phyloP scores from a whole-genome alignment of 768 basidiomycete genomes.

The Suillus decipiens region DNA sequence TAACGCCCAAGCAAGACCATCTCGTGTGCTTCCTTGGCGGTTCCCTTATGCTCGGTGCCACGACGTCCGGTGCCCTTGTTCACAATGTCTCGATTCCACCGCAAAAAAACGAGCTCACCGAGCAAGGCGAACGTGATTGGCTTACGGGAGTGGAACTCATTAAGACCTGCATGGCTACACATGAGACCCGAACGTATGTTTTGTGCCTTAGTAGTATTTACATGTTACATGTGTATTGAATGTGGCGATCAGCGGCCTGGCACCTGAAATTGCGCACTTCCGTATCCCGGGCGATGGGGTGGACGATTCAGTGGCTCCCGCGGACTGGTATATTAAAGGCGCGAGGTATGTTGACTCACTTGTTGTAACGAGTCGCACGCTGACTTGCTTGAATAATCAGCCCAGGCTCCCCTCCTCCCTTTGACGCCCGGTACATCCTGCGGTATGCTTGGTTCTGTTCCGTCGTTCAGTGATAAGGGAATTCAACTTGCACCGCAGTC shows the following conservation, averaged over 20 bases:
- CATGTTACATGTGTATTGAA: background rate
- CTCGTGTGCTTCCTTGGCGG: constrained; percentile 95
- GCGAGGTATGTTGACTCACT: constrained; percentile 45
- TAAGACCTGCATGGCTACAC: constrained; percentile 85
- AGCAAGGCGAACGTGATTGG: constrained; percentile 75
- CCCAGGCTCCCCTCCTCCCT: constrained; percentile 37
- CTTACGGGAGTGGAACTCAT: constrained; percentile 76
- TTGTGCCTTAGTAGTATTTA: background rate
- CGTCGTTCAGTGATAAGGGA: background rate
- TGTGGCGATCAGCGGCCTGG: constrained; percentile 59
- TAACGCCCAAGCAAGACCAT: constrained; percentile 91
- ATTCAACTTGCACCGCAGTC: constrained; percentile 43
- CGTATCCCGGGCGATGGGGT: constrained; percentile 60
- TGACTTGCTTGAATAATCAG: constrained; percentile 20
- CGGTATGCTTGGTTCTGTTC: constrained; percentile 45
- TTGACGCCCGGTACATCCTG: constrained; percentile 93
- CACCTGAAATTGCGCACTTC: constrained; percentile 91
- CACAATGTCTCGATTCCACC: constrained; percentile 70
- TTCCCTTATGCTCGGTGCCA: constrained; percentile 88
- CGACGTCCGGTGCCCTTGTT: constrained; percentile 56
- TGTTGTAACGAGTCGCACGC: background rate
- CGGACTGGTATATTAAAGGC: constrained; percentile 94
- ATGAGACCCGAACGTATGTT: constrained; percentile 79
- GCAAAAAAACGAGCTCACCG: constrained; percentile 57
- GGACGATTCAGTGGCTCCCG: constrained; percentile 34